These are phyloP conservation scores for Crucihimalaya himalaica DNA, from an alignment of 345 rosid species.

Conservation along the genomic window DNA sequence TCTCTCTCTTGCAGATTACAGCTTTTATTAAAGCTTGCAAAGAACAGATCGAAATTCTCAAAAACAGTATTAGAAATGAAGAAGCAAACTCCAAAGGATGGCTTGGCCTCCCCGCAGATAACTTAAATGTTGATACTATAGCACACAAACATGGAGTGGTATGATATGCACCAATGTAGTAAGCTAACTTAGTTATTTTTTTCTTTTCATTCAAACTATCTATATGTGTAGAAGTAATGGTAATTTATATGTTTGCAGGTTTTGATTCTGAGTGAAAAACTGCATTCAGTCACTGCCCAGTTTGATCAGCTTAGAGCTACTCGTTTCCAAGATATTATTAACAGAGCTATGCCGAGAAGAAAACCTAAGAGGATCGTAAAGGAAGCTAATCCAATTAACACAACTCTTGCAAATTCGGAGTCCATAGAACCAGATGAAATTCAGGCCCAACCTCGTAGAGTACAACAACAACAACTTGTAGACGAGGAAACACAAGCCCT, in stretches of 20 bases:
- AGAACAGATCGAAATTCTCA: slow-evolving; percentile 81
- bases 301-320: slow-evolving; percentile 87
- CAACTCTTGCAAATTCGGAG: slow-evolving; percentile 44
- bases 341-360: slow-evolving; percentile 74
- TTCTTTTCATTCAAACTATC: background rate
- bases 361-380: slow-evolving; percentile 50
- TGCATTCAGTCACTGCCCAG: slow-evolving; percentile 77
- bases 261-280: slow-evolving; percentile 87
- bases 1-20: slow-evolving; percentile 54
- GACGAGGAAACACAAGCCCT: slow-evolving; percentile 93
- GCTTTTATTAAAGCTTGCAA: slow-evolving; percentile 85
- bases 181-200: slow-evolving; percentile 10
- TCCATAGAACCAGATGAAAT: slow-evolving; percentile 49
- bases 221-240: slow-evolving; percentile 4
- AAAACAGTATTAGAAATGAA: slow-evolving; percentile 69
- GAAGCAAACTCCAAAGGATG: slow-evolving; percentile 76
- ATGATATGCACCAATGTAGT: slow-evolving; percentile 38
- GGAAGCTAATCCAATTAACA: slow-evolving; percentile 48
- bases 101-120: slow-evolving; percentile 64
- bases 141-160: slow-evolving; percentile 99
- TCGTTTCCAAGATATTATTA: slow-evolving; percentile 90
- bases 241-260: slow-evolving; percentile 23
- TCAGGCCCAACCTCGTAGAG: slow-evolving; percentile 52
- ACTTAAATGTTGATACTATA: slow-evolving; percentile 68
- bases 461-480: slow-evolving; percentile 70